Percentiles rank a stretch among this genome's conserved stretches.
phyloP scores from a whole-genome alignment of 345 rosid genomes.

The Eucalyptus decipiens region DNA sequence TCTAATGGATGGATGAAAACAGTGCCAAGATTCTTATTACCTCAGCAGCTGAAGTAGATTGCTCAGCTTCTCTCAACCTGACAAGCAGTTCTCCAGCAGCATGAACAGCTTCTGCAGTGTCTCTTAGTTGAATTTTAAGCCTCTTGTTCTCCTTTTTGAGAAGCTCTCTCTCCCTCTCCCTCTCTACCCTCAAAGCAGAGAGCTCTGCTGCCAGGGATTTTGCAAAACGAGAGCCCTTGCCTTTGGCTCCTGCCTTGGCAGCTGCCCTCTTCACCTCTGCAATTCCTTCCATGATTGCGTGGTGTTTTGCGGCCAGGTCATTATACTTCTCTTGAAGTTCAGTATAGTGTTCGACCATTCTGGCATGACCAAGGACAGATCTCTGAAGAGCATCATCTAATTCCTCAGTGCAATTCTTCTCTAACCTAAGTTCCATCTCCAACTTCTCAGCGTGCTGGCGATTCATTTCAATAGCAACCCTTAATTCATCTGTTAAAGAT shows the following conservation, averaged over 20 bases:
- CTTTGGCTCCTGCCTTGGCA: conserved; percentile 73
- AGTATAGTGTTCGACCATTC: conserved; percentile 90
- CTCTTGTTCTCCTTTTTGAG: conserved; percentile 70
- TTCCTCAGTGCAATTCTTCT: conserved; percentile 61
- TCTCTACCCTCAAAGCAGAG: conserved; percentile 64
- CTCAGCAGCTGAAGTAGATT: conserved; percentile 70
- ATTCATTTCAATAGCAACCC: conserved; percentile 68
- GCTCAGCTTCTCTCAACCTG: conserved; percentile 87
- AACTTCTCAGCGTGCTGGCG: conserved; percentile 68
- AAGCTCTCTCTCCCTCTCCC: conserved; percentile 67
- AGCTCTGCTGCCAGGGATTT: conserved; percentile 69
- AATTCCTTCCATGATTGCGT: conserved; percentile 69
- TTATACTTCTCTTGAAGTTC: conserved; percentile 85
- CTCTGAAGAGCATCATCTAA: conserved; percentile 83
- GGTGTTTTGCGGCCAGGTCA: conserved; percentile 59
- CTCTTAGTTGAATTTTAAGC: conserved; percentile 71
- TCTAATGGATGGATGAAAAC: neutral
- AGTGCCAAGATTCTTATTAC: conserved; percentile 9
- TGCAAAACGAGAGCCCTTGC: conserved; percentile 70
- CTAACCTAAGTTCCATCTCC: conserved; percentile 55
- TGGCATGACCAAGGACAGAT: conserved; percentile 85
- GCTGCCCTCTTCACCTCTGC: conserved; percentile 90
- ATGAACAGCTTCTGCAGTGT: conserved; percentile 98
- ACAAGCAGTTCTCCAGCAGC: conserved; percentile 97
- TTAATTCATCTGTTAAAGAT: conserved; percentile 74